Evolutionary conservation across 2,329 filamentous ascomycete genomes (phyloP).

Genomic region (Colletotrichum chlorophyti): DNA sequence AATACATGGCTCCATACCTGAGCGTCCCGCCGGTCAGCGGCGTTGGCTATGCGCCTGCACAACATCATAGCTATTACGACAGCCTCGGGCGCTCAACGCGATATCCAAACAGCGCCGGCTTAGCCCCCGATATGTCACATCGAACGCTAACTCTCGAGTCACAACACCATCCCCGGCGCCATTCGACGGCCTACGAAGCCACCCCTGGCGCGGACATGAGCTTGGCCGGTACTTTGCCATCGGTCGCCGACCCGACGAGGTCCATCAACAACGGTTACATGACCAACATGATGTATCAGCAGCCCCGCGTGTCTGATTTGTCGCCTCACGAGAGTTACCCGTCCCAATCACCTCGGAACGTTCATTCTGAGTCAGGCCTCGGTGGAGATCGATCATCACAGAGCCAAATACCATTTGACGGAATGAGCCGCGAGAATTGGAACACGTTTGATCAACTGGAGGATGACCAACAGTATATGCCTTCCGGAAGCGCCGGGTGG

Average conservation of each 20-base stretch:
- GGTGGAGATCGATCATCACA: slow-evolving; percentile 11
- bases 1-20: slow-evolving; percentile 17
- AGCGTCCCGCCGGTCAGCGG: slow-evolving; percentile 13
- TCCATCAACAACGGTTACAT: slow-evolving; percentile 9
- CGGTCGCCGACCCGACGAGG: slow-evolving; percentile 8
- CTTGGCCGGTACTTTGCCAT: slow-evolving; percentile 13
- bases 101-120: slow-evolving; percentile 10
- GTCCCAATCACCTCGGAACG: slow-evolving; percentile 10
- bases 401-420: slow-evolving; percentile 9
- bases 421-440: slow-evolving; percentile 16
- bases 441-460: slow-evolving; percentile 15
- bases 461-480: slow-evolving; percentile 22
- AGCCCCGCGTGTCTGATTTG: slow-evolving; percentile 19
- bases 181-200: slow-evolving; percentile 25
- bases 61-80: slow-evolving; percentile 18
- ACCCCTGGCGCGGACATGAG: slow-evolving; percentile 15
- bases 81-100: slow-evolving; percentile 1
- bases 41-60: slow-evolving; percentile 10
- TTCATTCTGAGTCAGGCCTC: slow-evolving; percentile 16
- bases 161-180: slow-evolving; percentile 21
- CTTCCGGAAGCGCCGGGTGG: slow-evolving; percentile 13
- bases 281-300: slow-evolving; percentile 19
- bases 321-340: slow-evolving; percentile 19
- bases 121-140: slow-evolving; percentile 14
- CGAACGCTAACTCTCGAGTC: slow-evolving; percentile 16